These are phyloP conservation scores for Hylodesmum podocarpum DNA, from an alignment of 306 rosid species.

Conservation along the genomic window DNA sequence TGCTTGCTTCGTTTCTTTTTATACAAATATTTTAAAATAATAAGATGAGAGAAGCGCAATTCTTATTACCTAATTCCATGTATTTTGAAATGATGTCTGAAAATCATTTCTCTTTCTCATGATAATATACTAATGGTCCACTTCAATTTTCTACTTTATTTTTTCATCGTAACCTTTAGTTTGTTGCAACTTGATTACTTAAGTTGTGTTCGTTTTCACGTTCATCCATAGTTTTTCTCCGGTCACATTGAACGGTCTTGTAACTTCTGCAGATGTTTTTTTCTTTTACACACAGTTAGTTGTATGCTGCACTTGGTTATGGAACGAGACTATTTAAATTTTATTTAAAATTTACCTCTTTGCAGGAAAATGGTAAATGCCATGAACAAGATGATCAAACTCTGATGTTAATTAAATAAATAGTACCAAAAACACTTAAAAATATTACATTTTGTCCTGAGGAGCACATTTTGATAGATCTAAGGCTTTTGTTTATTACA, in stretches of 20 bases:
- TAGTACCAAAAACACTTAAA: neutral
- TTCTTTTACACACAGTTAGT: too few relatives aligned
- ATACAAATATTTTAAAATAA: too few relatives aligned
- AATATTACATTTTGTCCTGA: neutral
- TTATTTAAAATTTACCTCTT: neutral
- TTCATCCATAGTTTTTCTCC: too few relatives aligned
- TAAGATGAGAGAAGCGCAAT: neutral
- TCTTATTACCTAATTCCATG: too few relatives aligned
- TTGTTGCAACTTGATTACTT: too few relatives aligned
- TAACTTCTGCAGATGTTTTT: too few relatives aligned
- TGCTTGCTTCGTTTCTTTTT: too few relatives aligned
- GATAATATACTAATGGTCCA: neutral
- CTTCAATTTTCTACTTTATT: neutral
- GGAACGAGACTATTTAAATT: neutral
- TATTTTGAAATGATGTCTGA: neutral
- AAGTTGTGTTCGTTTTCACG: too few relatives aligned
- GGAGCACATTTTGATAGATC: slow-evolving; percentile 13
- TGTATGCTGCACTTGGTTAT: neutral
- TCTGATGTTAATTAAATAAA: neutral
- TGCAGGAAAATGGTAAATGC: neutral
- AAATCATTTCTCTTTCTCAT: neutral
- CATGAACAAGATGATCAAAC: neutral
- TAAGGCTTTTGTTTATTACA: slow-evolving; percentile 22
- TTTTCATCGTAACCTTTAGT: neutral
- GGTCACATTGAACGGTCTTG: too few relatives aligned